A percentile compares a stretch with the other conserved stretches of the same genome.
Conservation (phyloP, 2,329 filamentous ascomycete genomes). For the Botrytis galanthina region DNA sequence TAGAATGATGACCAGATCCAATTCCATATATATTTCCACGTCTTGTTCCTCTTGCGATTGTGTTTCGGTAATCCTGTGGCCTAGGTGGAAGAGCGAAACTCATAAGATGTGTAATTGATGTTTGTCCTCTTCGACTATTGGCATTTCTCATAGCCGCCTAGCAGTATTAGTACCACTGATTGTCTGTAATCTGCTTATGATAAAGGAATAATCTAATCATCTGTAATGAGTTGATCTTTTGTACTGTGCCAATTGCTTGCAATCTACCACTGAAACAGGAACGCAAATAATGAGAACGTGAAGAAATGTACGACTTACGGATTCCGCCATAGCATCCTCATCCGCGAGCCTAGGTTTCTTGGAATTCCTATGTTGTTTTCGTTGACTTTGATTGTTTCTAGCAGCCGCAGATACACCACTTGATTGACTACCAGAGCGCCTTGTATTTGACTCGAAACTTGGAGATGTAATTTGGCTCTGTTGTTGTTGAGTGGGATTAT, state of each 20-base stretch:
- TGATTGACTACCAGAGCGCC: conserved; percentile 31
- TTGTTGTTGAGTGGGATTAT: conserved; percentile 35
- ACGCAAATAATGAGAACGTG: background rate
- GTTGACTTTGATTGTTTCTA: conserved; percentile 72
- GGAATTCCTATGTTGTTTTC: conserved; percentile 82
- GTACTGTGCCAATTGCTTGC: background rate
- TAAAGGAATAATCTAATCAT: background rate
- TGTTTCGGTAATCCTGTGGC: conserved; percentile 55
- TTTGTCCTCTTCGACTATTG: conserved; percentile 81
- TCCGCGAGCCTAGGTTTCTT: conserved; percentile 71
- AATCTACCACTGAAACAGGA: background rate
- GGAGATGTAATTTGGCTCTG: conserved; percentile 33
- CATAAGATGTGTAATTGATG: conserved; percentile 94
- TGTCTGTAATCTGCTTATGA: background rate
- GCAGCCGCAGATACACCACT: conserved; percentile 45
- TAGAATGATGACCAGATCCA: conserved; percentile 84
- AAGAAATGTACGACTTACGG: conserved; percentile 47
- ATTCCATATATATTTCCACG: conserved; percentile 78
- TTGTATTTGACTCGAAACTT: conserved; percentile 34
- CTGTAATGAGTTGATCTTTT: background rate
- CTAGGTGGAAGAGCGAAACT: conserved; percentile 82
- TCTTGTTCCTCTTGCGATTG: conserved; percentile 49
- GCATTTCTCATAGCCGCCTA: conserved; percentile 56
- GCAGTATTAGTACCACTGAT: conserved; percentile 22
- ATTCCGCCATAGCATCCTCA: conserved; percentile 85